Base-by-base conservation (phyloP, 768 basidiomycete species). In the Coprinopsis strossmayeri region DNA sequence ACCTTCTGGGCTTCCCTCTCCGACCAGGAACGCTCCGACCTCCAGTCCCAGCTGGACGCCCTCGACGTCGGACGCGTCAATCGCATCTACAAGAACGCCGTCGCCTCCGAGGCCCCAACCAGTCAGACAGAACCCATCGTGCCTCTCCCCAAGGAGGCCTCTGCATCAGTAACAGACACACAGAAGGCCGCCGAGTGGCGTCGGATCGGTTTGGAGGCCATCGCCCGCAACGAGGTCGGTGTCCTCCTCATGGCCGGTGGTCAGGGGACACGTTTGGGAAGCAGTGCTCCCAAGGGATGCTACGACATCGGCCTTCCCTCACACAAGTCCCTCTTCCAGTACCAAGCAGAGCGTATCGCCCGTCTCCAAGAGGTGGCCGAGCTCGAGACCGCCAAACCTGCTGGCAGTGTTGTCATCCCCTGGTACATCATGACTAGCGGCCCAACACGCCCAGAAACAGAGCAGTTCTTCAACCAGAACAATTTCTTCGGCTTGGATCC, bases 391-490 rank as follows among this genome's bases (percentile, higher is more conserved):
- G 61, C 66, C 32, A 81, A 81, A 58, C 66, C 77, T 13, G 61
- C 67, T 15, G 80, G 77, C 42, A 77, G 79, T 1, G 87, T 91
- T 46, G 64, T 79, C 45, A 81, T 98, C 49, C 90, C 91, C 30
- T 98, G 96, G 96, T 98, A 97, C 69, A 82, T 99, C 60, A 99
- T 99, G 96, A 98, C 95, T 49, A 93, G 90, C 61, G 94, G 94
- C 20, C 96, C 95, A 32, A 99, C 96, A 28, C 81, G 92, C 55
- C 72, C 68, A 34, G 87, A 85, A 28, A 98, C 96, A 20, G 88
- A 91, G 64, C 69, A 69, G 23, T 98, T 86, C 74, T 97, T 98
- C 69, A 70, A 69, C 53, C 70, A 78, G 52, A 76, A 92, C 67
- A 64, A 66, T 2, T 88, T 76, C 70, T 99, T 97, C 61, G 94